Evolutionary conservation across 148 eudicot genomes (phyloP).

Genomic region (Rhododendron ferrugineum): DNA sequence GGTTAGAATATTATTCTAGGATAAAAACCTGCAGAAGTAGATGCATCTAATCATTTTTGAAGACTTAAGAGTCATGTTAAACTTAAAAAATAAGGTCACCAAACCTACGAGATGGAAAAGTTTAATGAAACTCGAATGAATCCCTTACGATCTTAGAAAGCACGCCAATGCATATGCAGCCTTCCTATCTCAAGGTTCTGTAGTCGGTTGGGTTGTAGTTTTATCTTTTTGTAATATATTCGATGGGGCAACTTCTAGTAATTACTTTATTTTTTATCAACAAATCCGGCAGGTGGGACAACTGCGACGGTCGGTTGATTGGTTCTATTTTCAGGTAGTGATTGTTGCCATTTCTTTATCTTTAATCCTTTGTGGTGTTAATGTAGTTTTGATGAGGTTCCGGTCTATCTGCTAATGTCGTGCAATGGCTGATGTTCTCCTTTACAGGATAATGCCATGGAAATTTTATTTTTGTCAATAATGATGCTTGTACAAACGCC

Average conservation of each 20-base stretch:
- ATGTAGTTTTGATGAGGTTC: neutral
- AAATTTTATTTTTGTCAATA: neutral
- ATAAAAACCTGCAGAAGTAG: neutral
- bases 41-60: neutral
- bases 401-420: neutral
- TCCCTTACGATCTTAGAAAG: neutral
- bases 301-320: conserved; percentile 57
- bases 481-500: neutral
- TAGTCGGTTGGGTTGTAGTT: neutral
- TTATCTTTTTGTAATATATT: neutral
- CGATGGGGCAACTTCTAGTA: neutral
- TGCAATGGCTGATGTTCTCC: neutral
- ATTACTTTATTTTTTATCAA: conserved; percentile 3
- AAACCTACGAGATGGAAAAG: neutral
- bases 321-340: conserved; percentile 61
- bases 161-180: neutral
- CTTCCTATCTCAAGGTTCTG: neutral
- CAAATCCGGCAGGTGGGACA: conserved; percentile 60
- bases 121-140: neutral
- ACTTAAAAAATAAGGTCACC: neutral
- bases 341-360: neutral
- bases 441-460: neutral
- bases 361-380: neutral
- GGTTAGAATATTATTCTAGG: neutral
- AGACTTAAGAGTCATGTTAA: neutral